A percentile compares a stretch with the other conserved stretches of the same genome.
Conservation (phyloP, 805 yeast genomes). For the Zygoascus ofunaensis region DNA sequence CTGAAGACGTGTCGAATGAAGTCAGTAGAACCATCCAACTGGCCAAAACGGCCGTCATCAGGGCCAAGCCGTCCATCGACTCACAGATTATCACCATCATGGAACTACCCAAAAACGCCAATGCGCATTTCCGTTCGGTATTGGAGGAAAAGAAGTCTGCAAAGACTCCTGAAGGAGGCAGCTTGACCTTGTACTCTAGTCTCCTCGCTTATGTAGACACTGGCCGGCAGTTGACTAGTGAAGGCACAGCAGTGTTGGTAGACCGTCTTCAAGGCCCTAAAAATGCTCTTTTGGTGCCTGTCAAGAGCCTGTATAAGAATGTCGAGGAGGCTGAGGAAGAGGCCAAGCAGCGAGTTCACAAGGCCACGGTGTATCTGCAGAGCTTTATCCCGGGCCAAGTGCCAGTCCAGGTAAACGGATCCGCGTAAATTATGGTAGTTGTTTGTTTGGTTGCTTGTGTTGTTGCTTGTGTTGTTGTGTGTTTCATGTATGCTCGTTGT, state of each 20-base stretch:
- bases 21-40: conserved; percentile 42
- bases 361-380: conserved; percentile 2
- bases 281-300: background rate
- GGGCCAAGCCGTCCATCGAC: conserved; percentile 18
- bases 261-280: background rate
- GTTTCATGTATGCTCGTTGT: no score
- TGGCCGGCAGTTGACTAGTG: conserved; percentile 6
- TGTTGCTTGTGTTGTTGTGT: no score
- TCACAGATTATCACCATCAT: conserved; percentile 14
- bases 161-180: conserved; percentile 3
- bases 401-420: background rate
- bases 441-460: background rate
- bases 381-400: background rate
- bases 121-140: conserved; percentile 15
- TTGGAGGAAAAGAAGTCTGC: conserved; percentile 11
- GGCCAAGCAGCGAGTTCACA: conserved; percentile 1
- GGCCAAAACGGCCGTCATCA: conserved; percentile 30
- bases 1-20: conserved; percentile 46
- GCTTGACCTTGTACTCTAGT: conserved; percentile 1
- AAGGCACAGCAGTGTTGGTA: background rate
- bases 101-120: conserved; percentile 12
- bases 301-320: conserved; percentile 1
- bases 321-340: conserved; percentile 2
- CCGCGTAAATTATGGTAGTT: no score
- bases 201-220: conserved; percentile 8